Conservation (phyloP, 2,329 filamentous ascomycete genomes). For the Sarocladium oryzae region DNA sequence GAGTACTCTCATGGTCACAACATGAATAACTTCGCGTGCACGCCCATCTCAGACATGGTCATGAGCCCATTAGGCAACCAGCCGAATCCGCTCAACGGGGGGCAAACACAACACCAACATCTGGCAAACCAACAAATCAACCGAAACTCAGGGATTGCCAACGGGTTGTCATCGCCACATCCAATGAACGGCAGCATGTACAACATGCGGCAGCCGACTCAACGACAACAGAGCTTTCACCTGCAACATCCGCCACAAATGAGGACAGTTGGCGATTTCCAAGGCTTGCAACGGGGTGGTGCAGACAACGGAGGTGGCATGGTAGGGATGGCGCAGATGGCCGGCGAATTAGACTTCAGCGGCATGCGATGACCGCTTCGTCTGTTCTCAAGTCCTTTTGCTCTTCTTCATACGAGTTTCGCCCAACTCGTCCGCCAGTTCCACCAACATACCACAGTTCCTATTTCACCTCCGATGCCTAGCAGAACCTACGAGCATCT, state of each 20-base stretch:
- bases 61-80: slow-evolving; percentile 40
- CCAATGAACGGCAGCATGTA: slow-evolving; percentile 23
- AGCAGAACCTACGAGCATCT: not conserved
- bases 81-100: slow-evolving; percentile 18
- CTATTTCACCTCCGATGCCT: not conserved
- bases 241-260: slow-evolving; percentile 23
- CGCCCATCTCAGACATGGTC: slow-evolving; percentile 46
- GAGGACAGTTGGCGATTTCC: slow-evolving; percentile 34
- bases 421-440: not conserved
- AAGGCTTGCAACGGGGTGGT: slow-evolving; percentile 40
- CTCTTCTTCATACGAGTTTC: not conserved
- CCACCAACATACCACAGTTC: too few relatives aligned
- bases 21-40: slow-evolving; percentile 36
- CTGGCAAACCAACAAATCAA: slow-evolving; percentile 23
- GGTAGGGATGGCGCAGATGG: slow-evolving; percentile 22
- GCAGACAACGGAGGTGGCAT: slow-evolving; percentile 22
- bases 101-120: slow-evolving; percentile 23
- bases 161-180: slow-evolving; percentile 19
- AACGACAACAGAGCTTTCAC: slow-evolving; percentile 27
- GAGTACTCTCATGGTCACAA: slow-evolving; percentile 37
- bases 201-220: slow-evolving; percentile 15
- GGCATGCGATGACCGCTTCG: slow-evolving; percentile 3
- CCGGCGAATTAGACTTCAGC: slow-evolving; percentile 22
- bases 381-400: too few relatives aligned
- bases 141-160: slow-evolving; percentile 16